Percentiles rank a stretch among this genome's conserved stretches.
phyloP scores from a whole-genome alignment of 805 yeast genomes.

The Metschnikowia kunwiensis region DNA sequence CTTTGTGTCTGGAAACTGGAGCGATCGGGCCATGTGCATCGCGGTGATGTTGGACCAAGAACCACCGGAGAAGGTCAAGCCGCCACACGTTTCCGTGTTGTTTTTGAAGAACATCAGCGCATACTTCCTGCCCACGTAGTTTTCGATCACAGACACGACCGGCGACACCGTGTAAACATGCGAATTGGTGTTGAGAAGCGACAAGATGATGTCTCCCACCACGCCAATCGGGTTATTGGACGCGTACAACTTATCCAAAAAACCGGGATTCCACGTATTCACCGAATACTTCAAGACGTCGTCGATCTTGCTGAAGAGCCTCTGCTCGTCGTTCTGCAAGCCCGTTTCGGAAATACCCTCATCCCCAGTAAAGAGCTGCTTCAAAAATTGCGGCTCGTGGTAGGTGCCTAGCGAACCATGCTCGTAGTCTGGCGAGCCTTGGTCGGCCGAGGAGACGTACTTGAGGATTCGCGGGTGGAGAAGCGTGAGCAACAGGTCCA shows the following conservation, averaged over 20 bases:
- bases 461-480: slow-evolving; percentile 50
- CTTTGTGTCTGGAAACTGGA: slow-evolving; percentile 67
- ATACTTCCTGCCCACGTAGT: slow-evolving; percentile 61
- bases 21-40: slow-evolving; percentile 71
- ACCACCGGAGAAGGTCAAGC: slow-evolving; percentile 83
- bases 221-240: slow-evolving; percentile 85
- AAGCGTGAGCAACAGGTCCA: slow-evolving; percentile 51
- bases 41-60: slow-evolving; percentile 83
- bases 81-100: slow-evolving; percentile 58
- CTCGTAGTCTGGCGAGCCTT: slow-evolving; percentile 26
- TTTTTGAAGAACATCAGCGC: slow-evolving; percentile 56
- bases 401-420: slow-evolving; percentile 49
- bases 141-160: slow-evolving; percentile 70
- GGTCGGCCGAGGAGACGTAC: slow-evolving; percentile 51
- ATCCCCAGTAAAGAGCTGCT: slow-evolving; percentile 31
- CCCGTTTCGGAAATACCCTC: slow-evolving; percentile 29
- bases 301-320: slow-evolving; percentile 50
- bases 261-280: slow-evolving; percentile 85
- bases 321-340: slow-evolving; percentile 35
- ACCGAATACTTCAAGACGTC: slow-evolving; percentile 62
- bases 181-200: slow-evolving; percentile 74
- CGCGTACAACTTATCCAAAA: slow-evolving; percentile 79
- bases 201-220: slow-evolving; percentile 63
- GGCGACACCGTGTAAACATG: slow-evolving; percentile 88
- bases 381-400: slow-evolving; percentile 49